These are phyloP conservation scores for Backusella luteola DNA, from an alignment of 192 early-diverging fungal species.

Conservation along the genomic window DNA sequence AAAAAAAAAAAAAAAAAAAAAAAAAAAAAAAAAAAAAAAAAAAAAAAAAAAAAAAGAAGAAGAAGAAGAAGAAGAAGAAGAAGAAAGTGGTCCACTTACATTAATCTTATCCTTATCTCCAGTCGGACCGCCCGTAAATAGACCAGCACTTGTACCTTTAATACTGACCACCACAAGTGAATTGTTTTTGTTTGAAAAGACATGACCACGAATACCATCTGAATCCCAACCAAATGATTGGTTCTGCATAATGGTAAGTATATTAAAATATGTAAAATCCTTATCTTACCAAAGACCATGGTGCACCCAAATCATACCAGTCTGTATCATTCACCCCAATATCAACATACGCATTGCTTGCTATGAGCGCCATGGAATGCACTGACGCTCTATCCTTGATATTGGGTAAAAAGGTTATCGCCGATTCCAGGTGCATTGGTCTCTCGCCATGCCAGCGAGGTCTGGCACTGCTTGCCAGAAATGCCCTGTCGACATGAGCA, in stretches of 20 bases:
- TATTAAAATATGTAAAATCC: background rate
- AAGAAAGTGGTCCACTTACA: conserved; percentile 33
- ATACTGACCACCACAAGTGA: conserved; percentile 69
- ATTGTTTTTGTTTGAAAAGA: conserved; percentile 63
- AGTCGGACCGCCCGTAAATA: conserved; percentile 65
- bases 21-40: background rate
- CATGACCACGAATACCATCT: conserved; percentile 70
- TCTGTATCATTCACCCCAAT: conserved; percentile 47
- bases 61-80: too few relatives aligned
- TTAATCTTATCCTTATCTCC: conserved; percentile 73
- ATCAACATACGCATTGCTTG: conserved; percentile 81
- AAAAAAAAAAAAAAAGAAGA: background rate
- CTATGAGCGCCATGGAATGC: conserved; percentile 74
- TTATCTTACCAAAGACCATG: conserved; percentile 55
- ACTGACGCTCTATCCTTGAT: conserved; percentile 71
- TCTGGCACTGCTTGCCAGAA: background rate
- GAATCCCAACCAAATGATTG: conserved; percentile 53
- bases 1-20: background rate
- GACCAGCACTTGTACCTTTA: conserved; percentile 67
- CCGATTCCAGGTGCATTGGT: conserved; percentile 11
- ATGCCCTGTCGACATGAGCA: background rate
- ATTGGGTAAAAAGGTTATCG: conserved; percentile 55
- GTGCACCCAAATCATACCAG: conserved; percentile 68
- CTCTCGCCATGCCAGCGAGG: conserved; percentile 6
- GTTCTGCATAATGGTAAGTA: conserved; percentile 17